Evolutionary conservation across 805 yeast species (phyloP), one percentile per base, ranked within the genome.

Genomic region (Kregervanrija delftensis): DNA sequence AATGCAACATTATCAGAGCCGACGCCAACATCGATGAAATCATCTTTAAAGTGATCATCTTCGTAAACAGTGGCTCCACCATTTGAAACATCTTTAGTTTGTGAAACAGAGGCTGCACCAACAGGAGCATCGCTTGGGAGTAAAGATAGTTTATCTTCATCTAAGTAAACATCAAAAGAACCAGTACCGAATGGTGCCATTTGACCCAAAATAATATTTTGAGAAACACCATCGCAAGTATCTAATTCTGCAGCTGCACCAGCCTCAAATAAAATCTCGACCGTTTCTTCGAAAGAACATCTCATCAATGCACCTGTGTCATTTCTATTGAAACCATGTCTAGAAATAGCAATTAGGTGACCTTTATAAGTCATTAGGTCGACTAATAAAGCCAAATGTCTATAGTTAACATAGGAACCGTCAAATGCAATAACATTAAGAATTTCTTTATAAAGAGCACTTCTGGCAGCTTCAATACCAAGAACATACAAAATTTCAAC

Each of bases 261-360:
- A 14, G 99, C 99, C 61, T 93, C 99, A 57, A 93, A 79, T 63
- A 93, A 71, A 59, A 93, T 93, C 69, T 93, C 99, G 36, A 93
- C 99, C 8, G 99, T 93, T 67, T 93, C 99, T 70, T 93, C 99
- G 72, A 93, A 93, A 37, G 99, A 91, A 73, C 97, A 93, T 69
- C 99, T 81, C 99, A 93, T 93, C 61, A 93, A 76, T 2, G 99
- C 99, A 69, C 99, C 99, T 30, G 99, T 93, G 54, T 93, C 96
- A 34, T 96, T 86, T 70, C 99, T 83, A 68, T 93, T 93, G 68
- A 93, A 91, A 77, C 99, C 99, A 63, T 93, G 99, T 77, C 99
- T 95, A 37, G 98, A 91, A 59, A 93, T 90, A 35, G 99, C 98
- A 86, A 95, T 91, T 66, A 93, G 74, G 62, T 91, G 96, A 60